Conservation (phyloP, 2,329 filamentous ascomycete genomes). For the Aspergillus neotritici region DNA sequence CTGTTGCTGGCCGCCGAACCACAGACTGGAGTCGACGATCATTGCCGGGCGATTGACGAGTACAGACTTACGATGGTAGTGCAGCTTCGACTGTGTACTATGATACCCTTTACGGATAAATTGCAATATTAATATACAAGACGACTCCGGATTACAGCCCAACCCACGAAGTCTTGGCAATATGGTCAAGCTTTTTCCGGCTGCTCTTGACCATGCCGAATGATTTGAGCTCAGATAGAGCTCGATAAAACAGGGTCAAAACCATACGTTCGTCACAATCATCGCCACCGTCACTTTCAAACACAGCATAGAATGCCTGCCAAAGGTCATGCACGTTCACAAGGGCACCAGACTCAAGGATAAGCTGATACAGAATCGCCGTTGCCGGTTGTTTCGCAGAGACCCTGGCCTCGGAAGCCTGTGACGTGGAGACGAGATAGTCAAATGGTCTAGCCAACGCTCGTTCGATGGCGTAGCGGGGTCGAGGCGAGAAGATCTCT, state of each 20-base stretch:
- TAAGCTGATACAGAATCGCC: constrained; percentile 57
- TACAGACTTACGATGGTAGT: constrained; percentile 22
- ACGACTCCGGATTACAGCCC: constrained; percentile 44
- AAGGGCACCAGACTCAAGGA: constrained; percentile 56
- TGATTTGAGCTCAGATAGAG: constrained; percentile 74
- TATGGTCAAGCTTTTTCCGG: constrained; percentile 85
- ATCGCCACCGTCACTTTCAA: constrained; percentile 31
- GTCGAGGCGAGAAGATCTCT: constrained; percentile 54
- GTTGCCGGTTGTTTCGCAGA: constrained; percentile 53
- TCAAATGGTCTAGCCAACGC: constrained; percentile 56
- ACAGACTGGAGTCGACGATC: background rate
- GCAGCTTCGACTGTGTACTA: too few relatives aligned
- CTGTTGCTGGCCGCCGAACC: constrained; percentile 3
- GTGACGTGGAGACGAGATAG: constrained; percentile 52
- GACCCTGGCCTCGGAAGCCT: constrained; percentile 28
- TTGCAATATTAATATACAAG: constrained; percentile 8
- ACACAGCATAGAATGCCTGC: constrained; percentile 55
- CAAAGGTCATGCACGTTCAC: constrained; percentile 59
- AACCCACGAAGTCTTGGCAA: constrained; percentile 77
- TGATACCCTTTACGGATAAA: too few relatives aligned
- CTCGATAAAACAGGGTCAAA: constrained; percentile 76
- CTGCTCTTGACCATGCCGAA: constrained; percentile 85
- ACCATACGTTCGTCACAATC: constrained; percentile 29
- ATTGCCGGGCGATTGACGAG: constrained; percentile 7
- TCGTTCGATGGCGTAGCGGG: constrained; percentile 55